phyloP scores from a whole-genome alignment of 768 basidiomycete species.

The Terana coerulea region DNA sequence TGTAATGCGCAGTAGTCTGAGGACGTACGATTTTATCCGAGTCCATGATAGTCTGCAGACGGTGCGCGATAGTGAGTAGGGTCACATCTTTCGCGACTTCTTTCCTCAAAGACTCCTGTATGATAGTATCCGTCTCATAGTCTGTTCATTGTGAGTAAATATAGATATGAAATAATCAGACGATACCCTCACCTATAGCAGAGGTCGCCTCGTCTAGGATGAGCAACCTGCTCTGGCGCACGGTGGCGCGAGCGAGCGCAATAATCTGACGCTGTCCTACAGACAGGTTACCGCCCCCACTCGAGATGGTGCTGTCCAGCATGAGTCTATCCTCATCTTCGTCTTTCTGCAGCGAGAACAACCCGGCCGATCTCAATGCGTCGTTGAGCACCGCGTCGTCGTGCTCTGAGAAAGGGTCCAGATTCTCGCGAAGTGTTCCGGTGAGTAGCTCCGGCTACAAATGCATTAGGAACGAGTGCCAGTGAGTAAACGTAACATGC shows the following conservation, averaged over 20 bases:
- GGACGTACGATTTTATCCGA: slow-evolving; percentile 52
- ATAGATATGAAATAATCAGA: background rate
- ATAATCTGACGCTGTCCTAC: slow-evolving; percentile 59
- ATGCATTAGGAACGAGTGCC: slow-evolving; percentile 38
- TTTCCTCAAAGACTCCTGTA: slow-evolving; percentile 51
- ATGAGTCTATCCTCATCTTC: slow-evolving; percentile 34
- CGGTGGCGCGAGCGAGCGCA: slow-evolving; percentile 57
- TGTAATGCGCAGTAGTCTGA: too few relatives aligned
- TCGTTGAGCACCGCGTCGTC: slow-evolving; percentile 49
- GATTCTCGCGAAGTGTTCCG: slow-evolving; percentile 52
- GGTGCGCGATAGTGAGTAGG: slow-evolving; percentile 56
- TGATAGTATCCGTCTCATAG: slow-evolving; percentile 51
- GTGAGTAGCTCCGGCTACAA: slow-evolving; percentile 45
- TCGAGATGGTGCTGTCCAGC: slow-evolving; percentile 40
- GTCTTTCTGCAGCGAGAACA: slow-evolving; percentile 37
- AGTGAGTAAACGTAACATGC: slow-evolving; percentile 29
- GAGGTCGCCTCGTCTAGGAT: slow-evolving; percentile 33
- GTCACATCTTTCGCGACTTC: slow-evolving; percentile 42
- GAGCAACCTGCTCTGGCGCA: slow-evolving; percentile 50
- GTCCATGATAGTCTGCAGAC: slow-evolving; percentile 55
- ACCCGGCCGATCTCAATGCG: slow-evolving; percentile 44
- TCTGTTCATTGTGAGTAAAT: slow-evolving; percentile 31
- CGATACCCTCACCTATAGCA: slow-evolving; percentile 39
- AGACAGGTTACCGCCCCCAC: slow-evolving; percentile 42
- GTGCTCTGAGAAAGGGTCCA: slow-evolving; percentile 55